Base-by-base conservation (phyloP, 371 early-diverging fungal genomes). In the Catenaria anguillulae region DNA sequence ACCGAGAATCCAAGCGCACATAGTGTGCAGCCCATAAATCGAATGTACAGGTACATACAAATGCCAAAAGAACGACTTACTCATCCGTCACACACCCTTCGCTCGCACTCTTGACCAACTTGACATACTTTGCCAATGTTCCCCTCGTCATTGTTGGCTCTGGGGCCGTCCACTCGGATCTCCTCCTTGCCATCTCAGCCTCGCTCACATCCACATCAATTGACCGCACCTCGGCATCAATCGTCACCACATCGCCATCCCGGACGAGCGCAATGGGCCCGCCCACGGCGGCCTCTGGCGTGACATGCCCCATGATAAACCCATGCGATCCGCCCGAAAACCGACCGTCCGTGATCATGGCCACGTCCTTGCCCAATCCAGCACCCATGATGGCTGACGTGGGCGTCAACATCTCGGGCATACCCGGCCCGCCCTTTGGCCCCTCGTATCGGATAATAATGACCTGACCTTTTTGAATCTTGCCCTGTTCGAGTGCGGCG, bases 281-380 rank as follows among this genome's bases (percentile, higher is more conserved):
- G 60, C 97, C 97, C 4, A 79, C 88, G 68, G 92, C 91, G 5
- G 97, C 97, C 76, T 97, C 97, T 17, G 97, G 97, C 8, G 92
- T 84, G 63, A 97, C 86, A 72, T 97, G 97, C n/a, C 97, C 95
- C 67, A 95, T 91, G 65, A 97, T 93, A 68, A 95, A 97, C 33
- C 95, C 93, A 72, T 97, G 97, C 69, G 86, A 85, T 26, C 91
- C 97, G 63, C 97, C 97, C 50, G 92, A 92, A 85, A 97, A 97
- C 58, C 95, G 86, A 46, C 95, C 97, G 66, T 97, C 97, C 17
- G 97, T 97, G 60, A 97, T 71, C 61, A 97, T 77, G 2, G 95
- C 95, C 54, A 95, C 94, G 71, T 93, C 89, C 59, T 94, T 83
- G 66, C 97, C 95, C 52, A 97, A 81, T 13, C 97, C 97, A 31